Percentiles rank a stretch among this genome's conserved stretches.
These are phyloP conservation scores for Trichoderma asperellum DNA, from an alignment of 2,329 filamentous ascomycete species.

Conservation along the genomic window DNA sequence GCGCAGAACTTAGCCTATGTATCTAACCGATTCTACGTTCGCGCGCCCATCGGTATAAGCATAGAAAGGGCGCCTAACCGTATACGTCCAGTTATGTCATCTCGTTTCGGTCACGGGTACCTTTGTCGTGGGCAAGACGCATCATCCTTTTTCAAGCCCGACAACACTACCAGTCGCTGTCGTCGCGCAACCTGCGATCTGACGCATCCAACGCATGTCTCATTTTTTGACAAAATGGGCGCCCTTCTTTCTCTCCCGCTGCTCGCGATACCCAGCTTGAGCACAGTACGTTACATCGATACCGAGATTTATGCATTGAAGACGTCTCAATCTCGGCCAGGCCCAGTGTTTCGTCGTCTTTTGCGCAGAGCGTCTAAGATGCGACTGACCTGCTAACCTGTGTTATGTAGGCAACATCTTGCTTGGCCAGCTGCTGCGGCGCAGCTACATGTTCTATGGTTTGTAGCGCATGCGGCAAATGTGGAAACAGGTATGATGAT, in stretches of 20 bases:
- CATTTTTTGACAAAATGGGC: conserved; percentile 66
- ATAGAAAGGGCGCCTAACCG: background rate
- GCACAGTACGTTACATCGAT: conserved; percentile 70
- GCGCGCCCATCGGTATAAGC: background rate
- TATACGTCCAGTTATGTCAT: conserved; percentile 21
- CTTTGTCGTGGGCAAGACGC: conserved; percentile 7
- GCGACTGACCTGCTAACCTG: background rate
- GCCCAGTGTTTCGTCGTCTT: background rate
- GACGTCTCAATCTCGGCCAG: background rate
- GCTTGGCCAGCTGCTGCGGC: conserved; percentile 90
- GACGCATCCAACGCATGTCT: background rate
- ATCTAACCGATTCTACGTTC: background rate
- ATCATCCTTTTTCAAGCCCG: conserved; percentile 8
- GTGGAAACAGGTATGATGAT: conserved; percentile 81
- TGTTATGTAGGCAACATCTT: conserved; percentile 66
- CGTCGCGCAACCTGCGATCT: conserved; percentile 8
- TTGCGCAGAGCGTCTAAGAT: background rate
- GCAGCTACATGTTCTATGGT: conserved; percentile 95
- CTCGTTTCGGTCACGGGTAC: conserved; percentile 11
- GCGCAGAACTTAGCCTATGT: background rate
- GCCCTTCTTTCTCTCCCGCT: conserved; percentile 88
- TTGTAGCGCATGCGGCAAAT: conserved; percentile 94
- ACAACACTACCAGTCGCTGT: background rate
- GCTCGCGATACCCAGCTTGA: conserved; percentile 81
- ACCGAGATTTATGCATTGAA: background rate